Evolutionary conservation across 2,329 filamentous ascomycete genomes (phyloP).

Genomic region (Claviceps spartinae): DNA sequence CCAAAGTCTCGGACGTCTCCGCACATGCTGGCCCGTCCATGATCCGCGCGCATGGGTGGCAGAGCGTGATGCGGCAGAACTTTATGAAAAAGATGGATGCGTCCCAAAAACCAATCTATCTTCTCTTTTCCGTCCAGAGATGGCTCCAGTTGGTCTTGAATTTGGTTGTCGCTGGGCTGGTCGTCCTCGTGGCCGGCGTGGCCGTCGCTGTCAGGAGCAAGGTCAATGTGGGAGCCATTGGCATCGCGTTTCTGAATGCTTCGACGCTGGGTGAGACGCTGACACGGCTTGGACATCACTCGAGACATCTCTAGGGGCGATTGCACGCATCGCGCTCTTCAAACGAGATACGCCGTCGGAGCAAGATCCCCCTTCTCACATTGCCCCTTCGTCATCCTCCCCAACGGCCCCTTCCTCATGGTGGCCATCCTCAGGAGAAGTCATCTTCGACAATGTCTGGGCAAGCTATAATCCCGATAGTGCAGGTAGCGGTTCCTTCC

Average conservation of each 20-base stretch:
- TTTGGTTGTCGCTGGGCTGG: constrained; percentile 16
- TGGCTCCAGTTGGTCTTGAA: constrained; percentile 33
- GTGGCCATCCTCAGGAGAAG: too few relatives aligned
- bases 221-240: constrained; percentile 1
- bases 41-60: constrained; percentile 15
- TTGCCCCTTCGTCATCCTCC: too few relatives aligned
- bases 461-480: too few relatives aligned
- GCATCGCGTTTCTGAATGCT: constrained; percentile 6
- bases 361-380: too few relatives aligned
- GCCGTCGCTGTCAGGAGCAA: constrained; percentile 12
- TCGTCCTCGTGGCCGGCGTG: constrained; percentile 18
- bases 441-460: too few relatives aligned
- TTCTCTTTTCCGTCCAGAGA: constrained; percentile 30
- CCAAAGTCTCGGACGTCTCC: constrained; percentile 23
- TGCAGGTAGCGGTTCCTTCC: too few relatives aligned
- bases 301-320: constrained; percentile 12
- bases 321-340: constrained; percentile 8
- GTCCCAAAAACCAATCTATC: constrained; percentile 16
- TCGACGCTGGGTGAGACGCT: constrained; percentile 5
- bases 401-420: too few relatives aligned
- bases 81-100: constrained; percentile 24
- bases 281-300: constrained; percentile 4
- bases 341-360: background rate
- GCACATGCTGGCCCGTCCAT: constrained; percentile 10
- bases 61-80: constrained; percentile 24